A percentile compares a stretch with the other conserved stretches of the same genome.
Conservation (phyloP, 2,329 filamentous ascomycete genomes). For the Truncatella angustata region DNA sequence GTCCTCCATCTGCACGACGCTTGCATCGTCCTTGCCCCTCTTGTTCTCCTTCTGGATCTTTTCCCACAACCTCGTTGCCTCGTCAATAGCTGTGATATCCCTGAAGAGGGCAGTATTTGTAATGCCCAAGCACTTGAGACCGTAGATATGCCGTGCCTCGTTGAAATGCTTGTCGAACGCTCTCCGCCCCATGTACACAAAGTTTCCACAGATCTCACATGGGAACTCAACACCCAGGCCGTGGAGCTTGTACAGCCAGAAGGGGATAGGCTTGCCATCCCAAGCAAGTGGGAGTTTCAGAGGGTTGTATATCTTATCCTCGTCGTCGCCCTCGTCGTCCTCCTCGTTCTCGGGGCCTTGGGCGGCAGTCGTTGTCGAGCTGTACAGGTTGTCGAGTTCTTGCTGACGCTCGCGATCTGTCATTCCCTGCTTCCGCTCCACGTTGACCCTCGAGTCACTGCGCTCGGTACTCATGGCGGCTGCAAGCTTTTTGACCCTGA, state of each 20-base stretch:
- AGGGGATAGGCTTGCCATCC: conserved; percentile 98
- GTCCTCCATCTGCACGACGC: conserved; percentile 97
- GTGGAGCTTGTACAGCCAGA: conserved; percentile 97
- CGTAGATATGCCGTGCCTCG: conserved; percentile 88
- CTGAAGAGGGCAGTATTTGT: conserved; percentile 87
- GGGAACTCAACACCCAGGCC: conserved; percentile 91
- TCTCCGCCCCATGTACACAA: conserved; percentile 95
- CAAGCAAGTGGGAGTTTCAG: conserved; percentile 93
- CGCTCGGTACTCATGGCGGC: conserved; percentile 83
- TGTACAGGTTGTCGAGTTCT: conserved; percentile 84
- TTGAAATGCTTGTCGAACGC: conserved; percentile 99
- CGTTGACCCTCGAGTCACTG: conserved; percentile 86
- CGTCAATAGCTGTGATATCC: conserved; percentile 89
- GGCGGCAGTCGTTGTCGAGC: conserved; percentile 42
- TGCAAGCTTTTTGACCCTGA: conserved; percentile 75
- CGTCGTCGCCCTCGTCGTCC: conserved; percentile 71
- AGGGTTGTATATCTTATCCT: conserved; percentile 94
- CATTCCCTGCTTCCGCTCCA: conserved; percentile 96
- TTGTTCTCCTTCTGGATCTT: conserved; percentile 88
- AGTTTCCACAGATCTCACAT: conserved; percentile 97
- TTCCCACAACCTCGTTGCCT: conserved; percentile 85
- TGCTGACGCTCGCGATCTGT: conserved; percentile 93
- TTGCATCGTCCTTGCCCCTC: conserved; percentile 74
- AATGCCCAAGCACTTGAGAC: conserved; percentile 89
- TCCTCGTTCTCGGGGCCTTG: conserved; percentile 46